Conservation (phyloP, 1,284 basidiomycete genomes). For the Ceratobasidium sp. region DNA sequence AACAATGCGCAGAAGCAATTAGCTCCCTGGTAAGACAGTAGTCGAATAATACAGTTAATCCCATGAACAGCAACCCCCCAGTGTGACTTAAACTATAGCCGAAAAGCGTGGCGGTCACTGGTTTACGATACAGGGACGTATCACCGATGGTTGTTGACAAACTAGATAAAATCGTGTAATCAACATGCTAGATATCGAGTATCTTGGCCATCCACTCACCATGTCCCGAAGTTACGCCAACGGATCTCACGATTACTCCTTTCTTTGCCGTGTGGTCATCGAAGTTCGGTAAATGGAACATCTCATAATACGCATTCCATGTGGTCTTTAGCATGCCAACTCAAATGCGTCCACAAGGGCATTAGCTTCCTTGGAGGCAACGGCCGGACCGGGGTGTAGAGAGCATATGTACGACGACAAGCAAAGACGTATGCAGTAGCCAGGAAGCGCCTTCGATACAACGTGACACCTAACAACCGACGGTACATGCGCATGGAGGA, state of each 20-base stretch:
- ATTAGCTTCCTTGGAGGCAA: background rate
- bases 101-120: too few species aligned
- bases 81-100: too few species aligned
- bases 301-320: background rate
- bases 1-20: too few species aligned
- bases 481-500: background rate
- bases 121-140: too few species aligned
- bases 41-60: too few species aligned
- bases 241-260: background rate
- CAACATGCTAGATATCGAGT: background rate
- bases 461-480: background rate
- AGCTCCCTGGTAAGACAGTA: too few species aligned
- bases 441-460: constrained; percentile 3
- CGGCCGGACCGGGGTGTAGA: background rate
- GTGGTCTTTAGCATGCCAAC: background rate
- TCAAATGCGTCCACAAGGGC: background rate
- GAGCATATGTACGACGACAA: constrained; percentile 17
- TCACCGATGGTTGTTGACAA: too few species aligned
- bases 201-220: too few species aligned
- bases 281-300: background rate
- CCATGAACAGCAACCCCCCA: too few species aligned
- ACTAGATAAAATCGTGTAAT: too few species aligned
- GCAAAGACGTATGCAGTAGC: background rate
- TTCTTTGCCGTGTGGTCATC: background rate
- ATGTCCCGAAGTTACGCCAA: too few species aligned